Conservation (phyloP, 306 rosid genomes). For the Canavalia ensiformis region DNA sequence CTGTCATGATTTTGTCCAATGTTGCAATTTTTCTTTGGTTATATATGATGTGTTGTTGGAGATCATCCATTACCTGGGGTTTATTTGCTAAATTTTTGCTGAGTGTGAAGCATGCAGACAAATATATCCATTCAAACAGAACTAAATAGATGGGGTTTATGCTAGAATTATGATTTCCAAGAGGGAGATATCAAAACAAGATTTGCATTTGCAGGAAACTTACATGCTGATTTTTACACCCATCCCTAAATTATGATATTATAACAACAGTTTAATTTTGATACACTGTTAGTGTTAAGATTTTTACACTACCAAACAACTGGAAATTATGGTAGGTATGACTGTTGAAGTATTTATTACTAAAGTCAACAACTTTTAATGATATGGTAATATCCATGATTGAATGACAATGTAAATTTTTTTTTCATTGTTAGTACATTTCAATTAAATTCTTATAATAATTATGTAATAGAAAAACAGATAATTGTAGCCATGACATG, state of each 20-base stretch:
- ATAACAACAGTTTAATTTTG: background rate
- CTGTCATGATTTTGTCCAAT: slow-evolving; percentile 29
- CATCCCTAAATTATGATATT: slow-evolving; percentile 23
- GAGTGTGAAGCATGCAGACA: slow-evolving; percentile 24
- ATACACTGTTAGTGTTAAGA: too few relatives aligned
- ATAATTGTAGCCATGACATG: slow-evolving; percentile 13
- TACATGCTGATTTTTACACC: background rate
- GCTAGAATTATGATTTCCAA: slow-evolving; percentile 25
- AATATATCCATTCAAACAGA: slow-evolving; percentile 12
- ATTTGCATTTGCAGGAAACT: slow-evolving; percentile 34
- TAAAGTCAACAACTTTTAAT: too few relatives aligned
- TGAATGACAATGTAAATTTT: too few relatives aligned
- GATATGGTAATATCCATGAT: too few relatives aligned
- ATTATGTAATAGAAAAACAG: slow-evolving; percentile 5
- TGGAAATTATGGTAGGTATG: too few relatives aligned
- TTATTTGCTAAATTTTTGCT: slow-evolving; percentile 27
- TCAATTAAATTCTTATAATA: too few relatives aligned
- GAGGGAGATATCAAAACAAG: slow-evolving; percentile 14
- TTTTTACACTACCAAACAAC: too few relatives aligned
- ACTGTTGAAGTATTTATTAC: too few relatives aligned
- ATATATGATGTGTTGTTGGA: slow-evolving; percentile 33
- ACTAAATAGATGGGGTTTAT: background rate
- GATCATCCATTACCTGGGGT: slow-evolving; percentile 20
- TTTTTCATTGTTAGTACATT: too few relatives aligned
- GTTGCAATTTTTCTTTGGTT: slow-evolving; percentile 27